A percentile compares a stretch with the other conserved stretches of the same genome.
These are phyloP conservation scores for Kuraishia hungarica DNA, from an alignment of 805 yeast species.

Conservation along the genomic window DNA sequence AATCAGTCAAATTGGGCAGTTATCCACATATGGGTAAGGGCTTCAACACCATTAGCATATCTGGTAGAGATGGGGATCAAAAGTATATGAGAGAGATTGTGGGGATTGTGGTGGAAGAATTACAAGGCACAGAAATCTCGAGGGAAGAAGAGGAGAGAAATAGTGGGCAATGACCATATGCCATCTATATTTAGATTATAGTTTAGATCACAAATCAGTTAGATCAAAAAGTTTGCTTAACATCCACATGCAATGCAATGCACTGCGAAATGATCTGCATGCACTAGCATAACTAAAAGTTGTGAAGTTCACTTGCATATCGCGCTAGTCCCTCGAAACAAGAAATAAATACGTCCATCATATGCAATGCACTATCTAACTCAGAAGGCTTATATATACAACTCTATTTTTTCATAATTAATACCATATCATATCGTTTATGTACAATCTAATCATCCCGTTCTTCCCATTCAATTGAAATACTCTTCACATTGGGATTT, in stretches of 20 bases:
- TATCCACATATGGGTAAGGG: conserved; percentile 71
- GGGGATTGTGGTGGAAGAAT: conserved; percentile 30
- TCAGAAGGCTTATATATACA: background rate
- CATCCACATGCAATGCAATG: background rate
- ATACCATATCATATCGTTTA: no score
- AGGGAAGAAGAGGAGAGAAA: conserved; percentile 44
- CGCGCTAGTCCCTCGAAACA: no score
- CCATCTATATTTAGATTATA: no score
- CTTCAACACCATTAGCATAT: conserved; percentile 63
- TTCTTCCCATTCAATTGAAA: conserved; percentile 23
- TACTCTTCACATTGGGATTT: conserved; percentile 24
- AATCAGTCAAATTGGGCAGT: conserved; percentile 64
- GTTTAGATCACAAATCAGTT: no score
- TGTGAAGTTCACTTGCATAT: no score
- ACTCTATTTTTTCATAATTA: no score
- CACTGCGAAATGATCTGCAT: no score
- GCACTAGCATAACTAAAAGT: no score
- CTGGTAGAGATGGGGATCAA: conserved; percentile 41
- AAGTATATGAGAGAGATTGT: conserved; percentile 36
- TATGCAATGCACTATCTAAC: background rate
- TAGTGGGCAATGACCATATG: background rate
- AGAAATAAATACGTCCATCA: background rate
- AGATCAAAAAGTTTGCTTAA: no score
- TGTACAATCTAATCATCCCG: background rate
- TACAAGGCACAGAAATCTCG: conserved; percentile 51